Conservation (phyloP, 768 basidiomycete genomes). For the Daedalea quercina region DNA sequence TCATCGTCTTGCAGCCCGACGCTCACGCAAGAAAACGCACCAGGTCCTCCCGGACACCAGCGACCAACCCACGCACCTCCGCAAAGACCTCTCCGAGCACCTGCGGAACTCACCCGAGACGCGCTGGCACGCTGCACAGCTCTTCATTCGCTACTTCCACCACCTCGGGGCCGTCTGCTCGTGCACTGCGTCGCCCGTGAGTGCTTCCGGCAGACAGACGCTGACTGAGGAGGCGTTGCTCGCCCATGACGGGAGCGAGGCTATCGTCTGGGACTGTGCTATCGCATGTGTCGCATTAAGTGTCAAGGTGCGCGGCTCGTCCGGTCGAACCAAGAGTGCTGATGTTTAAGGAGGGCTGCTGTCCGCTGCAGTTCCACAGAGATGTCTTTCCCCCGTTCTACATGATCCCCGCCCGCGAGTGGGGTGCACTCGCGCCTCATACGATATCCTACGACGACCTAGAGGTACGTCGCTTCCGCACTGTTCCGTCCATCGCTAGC, state of each 20-base stretch:
- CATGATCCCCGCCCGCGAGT: conserved; percentile 47
- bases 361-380: conserved; percentile 44
- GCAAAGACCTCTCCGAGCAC: conserved; percentile 43
- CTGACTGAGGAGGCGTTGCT: not conserved
- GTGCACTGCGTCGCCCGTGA: conserved; percentile 2
- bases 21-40: not conserved
- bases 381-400: conserved; percentile 52
- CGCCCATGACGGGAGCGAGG: conserved; percentile 11
- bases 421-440: conserved; percentile 43
- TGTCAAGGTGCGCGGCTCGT: conserved; percentile 41
- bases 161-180: conserved; percentile 26
- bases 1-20: too few species aligned
- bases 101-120: conserved; percentile 49
- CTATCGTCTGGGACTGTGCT: conserved; percentile 51
- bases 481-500: too few species aligned
- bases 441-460: conserved; percentile 38
- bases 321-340: not conserved
- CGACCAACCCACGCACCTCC: conserved; percentile 6
- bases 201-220: not conserved
- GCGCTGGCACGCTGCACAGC: conserved; percentile 56
- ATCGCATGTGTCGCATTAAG: conserved; percentile 53
- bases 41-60: conserved; percentile 15
- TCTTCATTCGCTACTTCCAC: conserved; percentile 51
- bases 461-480: conserved; percentile 34
- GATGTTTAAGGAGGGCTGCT: not conserved